Percentiles rank a stretch among this genome's conserved stretches.
These are phyloP conservation scores for Margaritispora aquatica DNA, from an alignment of 495 filamentous ascomycete genomes.

Conservation along the genomic window DNA sequence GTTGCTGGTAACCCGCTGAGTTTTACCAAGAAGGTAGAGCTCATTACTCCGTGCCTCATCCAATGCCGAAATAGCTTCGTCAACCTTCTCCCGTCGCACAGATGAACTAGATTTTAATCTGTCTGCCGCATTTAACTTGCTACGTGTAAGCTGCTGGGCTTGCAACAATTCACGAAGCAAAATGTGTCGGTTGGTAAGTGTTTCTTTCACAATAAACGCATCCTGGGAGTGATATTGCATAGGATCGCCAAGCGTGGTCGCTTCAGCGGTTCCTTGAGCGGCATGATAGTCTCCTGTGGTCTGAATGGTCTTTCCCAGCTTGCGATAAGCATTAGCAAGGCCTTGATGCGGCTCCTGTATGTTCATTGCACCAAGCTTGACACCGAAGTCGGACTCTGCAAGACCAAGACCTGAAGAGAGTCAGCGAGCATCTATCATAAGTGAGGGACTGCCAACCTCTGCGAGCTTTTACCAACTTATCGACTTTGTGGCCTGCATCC, in stretches of 20 bases:
- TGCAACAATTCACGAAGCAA: slow-evolving; percentile 90
- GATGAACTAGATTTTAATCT: slow-evolving; percentile 77
- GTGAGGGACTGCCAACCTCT: slow-evolving; percentile 56
- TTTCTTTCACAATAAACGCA: slow-evolving; percentile 98
- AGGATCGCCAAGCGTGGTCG: slow-evolving; percentile 89
- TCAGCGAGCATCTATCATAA: slow-evolving; percentile 8
- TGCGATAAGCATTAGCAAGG: slow-evolving; percentile 83
- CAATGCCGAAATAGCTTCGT: slow-evolving; percentile 84
- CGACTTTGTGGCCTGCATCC: slow-evolving; percentile 93
- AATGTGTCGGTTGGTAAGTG: slow-evolving; percentile 96
- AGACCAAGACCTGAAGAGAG: slow-evolving; percentile 68
- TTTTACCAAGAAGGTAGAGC: slow-evolving; percentile 71
- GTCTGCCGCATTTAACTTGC: slow-evolving; percentile 77
- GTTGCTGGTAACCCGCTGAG: slow-evolving; percentile 80
- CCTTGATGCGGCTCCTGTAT: slow-evolving; percentile 87
- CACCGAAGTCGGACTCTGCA: slow-evolving; percentile 88
- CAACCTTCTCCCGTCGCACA: slow-evolving; percentile 88
- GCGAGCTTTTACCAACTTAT: slow-evolving; percentile 85
- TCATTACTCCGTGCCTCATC: slow-evolving; percentile 82
- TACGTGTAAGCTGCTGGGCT: slow-evolving; percentile 73
- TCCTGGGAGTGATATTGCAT: slow-evolving; percentile 93
- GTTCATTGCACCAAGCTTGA: slow-evolving; percentile 77
- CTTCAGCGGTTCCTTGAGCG: slow-evolving; percentile 95
- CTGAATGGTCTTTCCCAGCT: slow-evolving; percentile 89
- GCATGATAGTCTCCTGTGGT: slow-evolving; percentile 91